Base-by-base conservation (phyloP, 23 red algal species). In the Gracilariopsis chorda region DNA sequence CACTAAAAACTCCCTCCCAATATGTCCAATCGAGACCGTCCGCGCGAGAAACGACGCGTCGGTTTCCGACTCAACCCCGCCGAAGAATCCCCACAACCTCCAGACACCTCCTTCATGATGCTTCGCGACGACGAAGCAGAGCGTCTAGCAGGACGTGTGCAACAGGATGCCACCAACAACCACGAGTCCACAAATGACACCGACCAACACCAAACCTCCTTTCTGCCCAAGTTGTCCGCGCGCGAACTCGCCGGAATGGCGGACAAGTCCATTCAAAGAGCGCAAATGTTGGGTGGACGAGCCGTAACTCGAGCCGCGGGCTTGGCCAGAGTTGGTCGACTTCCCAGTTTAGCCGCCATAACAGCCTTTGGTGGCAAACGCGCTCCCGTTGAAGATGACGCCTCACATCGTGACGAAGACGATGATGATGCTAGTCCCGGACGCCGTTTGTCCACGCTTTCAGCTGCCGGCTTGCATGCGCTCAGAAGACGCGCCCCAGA, bases 21-120 rank as follows among this genome's bases (percentile, higher is more conserved):
- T 36, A 68, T 68, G 62, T 68, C 62, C 2, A 68, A 68, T 68
- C 62, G 62, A 30, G 62, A 68, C 30, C 62, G 62, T 36, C 33
- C 33, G 6, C 62, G 62, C 62, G 62, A 68, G 32, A 68, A 68
- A 36, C 62, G 62, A 30, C 62, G 62, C 62, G 62, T 68, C 2
- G 62, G 62, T 36, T 68, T 68, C 62, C 62, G 62, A 30, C 62
- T 68, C 62, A 68, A 68, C 62, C 62, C 62, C 32, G 62, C 41
- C 32, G 62, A 68, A 9, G 62, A 68, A 19, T 36, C 62, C 20
- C 62, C 62, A 36, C 62, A 30, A 27, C 81, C 34, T 30, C 42
- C 72, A n/a, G 72, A 70, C 62, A 8, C 57, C 62, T 85, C 62
- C n/a, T 85, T 48, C 59, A 85, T 70, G 80, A 85, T 85, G 57